phyloP scores from a whole-genome alignment of 805 yeast species.

The Jamesozyma gamospora region DNA sequence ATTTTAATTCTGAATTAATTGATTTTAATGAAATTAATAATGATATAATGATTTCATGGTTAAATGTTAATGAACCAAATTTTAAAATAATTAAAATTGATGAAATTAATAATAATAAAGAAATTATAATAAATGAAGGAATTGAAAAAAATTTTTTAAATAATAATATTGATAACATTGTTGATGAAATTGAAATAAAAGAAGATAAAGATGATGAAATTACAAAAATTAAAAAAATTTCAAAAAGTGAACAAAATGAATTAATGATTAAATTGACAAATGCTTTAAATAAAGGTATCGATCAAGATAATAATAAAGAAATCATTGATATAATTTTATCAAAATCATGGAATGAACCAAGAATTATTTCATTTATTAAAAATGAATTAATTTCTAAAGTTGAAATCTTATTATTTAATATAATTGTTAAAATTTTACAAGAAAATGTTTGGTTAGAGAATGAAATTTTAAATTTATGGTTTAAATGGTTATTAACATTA shows the following conservation, averaged over 20 bases:
- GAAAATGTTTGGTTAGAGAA: slow-evolving; percentile 22
- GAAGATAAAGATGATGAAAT: slow-evolving; percentile 3
- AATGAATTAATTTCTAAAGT: slow-evolving; percentile 31
- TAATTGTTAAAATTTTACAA: slow-evolving; percentile 38
- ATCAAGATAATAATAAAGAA: slow-evolving; percentile 15
- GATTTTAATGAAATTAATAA: slow-evolving; percentile 15
- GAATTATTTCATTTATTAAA: slow-evolving; percentile 27
- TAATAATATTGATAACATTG: background rate
- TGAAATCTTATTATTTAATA: slow-evolving; percentile 37
- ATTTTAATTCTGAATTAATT: slow-evolving; percentile 19
- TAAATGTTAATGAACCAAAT: slow-evolving; percentile 32
- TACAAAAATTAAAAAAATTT: slow-evolving; percentile 10
- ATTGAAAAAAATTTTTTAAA: background rate
- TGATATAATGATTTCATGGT: slow-evolving; percentile 29
- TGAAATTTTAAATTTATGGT: slow-evolving; percentile 44
- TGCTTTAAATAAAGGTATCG: slow-evolving; percentile 11
- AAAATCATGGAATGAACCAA: slow-evolving; percentile 22
- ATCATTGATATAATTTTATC: slow-evolving; percentile 20
- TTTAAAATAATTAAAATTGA: slow-evolving; percentile 23
- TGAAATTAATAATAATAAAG: slow-evolving; percentile 14
- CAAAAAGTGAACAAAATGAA: slow-evolving; percentile 23
- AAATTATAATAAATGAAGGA: slow-evolving; percentile 24
- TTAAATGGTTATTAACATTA: slow-evolving; percentile 66
- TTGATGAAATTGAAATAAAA: slow-evolving; percentile 14
- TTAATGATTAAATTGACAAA: slow-evolving; percentile 20